Evolutionary conservation across 805 yeast genomes (phyloP), one percentile per base, ranked within the genome.

Genomic region (Candida tammaniensis): DNA sequence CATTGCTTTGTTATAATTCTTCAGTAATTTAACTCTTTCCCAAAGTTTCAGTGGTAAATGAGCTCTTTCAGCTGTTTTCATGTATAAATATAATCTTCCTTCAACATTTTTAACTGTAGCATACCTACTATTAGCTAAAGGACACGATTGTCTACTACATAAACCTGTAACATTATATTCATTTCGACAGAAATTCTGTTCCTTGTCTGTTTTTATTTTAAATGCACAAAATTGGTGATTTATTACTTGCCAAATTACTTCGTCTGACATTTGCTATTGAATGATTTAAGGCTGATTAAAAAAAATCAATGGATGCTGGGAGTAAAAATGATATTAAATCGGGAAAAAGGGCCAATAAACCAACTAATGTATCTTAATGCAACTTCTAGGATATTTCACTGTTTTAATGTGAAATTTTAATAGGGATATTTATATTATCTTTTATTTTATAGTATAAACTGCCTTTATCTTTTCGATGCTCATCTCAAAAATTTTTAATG

Each of bases 11-110:
- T 82, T 74, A 59, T 88, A 93, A 60, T 93, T 89, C 61, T 86
- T 88, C 30, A 93, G 84, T 41, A 93, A 72, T 59, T 82, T 84
- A 54, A 93, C 83, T 52, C 97, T 76, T 64, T 93, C 97, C 99
- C 99, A 93, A 57, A 86, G 68, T 51, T 84, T 83, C 27, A 85
- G 78, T 10, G 99, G 99, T 44, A 88, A 85, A 57, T 93, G 98
- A 14, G 95, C 94, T 64, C 99, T 80, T 67, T 93, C 99, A 1
- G 94, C 95, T 1, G 98, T 93, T 59, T 93, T 93, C 87, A 93
- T 93, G 64, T 93, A 93, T 22, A 86, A 64, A 51, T 86, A 86
- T 30, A 87, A 63, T 55, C 76, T 76, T 5, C 95, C 96, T 46
- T 83, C 86, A 18, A 83, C 72, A 47, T 76, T 80, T 54, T 86